Conservation (phyloP, 2,329 filamentous ascomycete genomes). For the Fusarium brevicatenulatum region DNA sequence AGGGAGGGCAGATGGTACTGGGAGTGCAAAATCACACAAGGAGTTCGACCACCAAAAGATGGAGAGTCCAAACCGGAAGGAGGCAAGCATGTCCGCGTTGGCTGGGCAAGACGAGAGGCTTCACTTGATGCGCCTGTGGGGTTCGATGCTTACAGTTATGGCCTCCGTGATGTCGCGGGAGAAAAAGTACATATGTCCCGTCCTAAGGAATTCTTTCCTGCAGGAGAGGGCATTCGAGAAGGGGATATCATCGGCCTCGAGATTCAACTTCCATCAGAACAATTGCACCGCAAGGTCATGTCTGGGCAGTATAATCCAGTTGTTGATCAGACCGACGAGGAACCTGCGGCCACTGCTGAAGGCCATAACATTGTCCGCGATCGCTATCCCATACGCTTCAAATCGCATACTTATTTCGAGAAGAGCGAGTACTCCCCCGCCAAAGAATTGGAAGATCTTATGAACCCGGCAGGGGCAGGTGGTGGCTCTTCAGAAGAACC, state of each 20-base stretch:
- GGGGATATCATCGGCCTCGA: slow-evolving; percentile 95
- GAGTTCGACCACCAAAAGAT: slow-evolving; percentile 62
- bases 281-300: slow-evolving; percentile 87
- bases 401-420: slow-evolving; percentile 93
- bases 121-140: slow-evolving; percentile 85
- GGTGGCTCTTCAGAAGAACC: slow-evolving; percentile 66
- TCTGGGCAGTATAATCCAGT: slow-evolving; percentile 88
- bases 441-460: slow-evolving; percentile 87
- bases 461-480: slow-evolving; percentile 67
- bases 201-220: slow-evolving; percentile 87
- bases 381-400: slow-evolving; percentile 93
- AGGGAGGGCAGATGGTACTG: slow-evolving; percentile 93
- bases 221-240: slow-evolving; percentile 81
- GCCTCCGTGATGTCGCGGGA: slow-evolving; percentile 86
- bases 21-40: slow-evolving; percentile 89
- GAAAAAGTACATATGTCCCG: slow-evolving; percentile 94
- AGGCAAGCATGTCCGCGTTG: slow-evolving; percentile 79
- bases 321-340: slow-evolving; percentile 74
- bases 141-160: slow-evolving; percentile 93
- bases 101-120: slow-evolving; percentile 84
- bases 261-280: slow-evolving; percentile 87
- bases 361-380: slow-evolving; percentile 89
- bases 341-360: slow-evolving; percentile 63
- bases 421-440: slow-evolving; percentile 88
- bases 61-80: slow-evolving; percentile 58